A percentile compares a stretch with the other conserved stretches of the same genome.
Evolutionary conservation across 2,329 filamentous ascomycete species (phyloP).

Genomic region (Aspergillus calidoustus): DNA sequence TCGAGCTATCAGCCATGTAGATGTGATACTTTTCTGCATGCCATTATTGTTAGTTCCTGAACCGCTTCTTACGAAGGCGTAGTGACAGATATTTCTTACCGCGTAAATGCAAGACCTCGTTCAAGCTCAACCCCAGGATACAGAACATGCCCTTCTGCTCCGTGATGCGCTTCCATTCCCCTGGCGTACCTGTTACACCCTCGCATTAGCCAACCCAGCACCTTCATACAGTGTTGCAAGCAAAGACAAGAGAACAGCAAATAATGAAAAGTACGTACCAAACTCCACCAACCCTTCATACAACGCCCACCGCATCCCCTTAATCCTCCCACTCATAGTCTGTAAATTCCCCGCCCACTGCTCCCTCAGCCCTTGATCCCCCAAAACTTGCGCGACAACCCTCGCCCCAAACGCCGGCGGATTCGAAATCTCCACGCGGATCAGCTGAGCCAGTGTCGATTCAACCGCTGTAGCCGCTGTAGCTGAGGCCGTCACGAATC

Average conservation of each 20-base stretch:
- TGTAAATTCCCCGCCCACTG: too few relatives aligned
- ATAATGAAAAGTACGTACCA: too few relatives aligned
- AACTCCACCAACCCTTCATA: too few relatives aligned
- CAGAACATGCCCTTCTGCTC: conserved; percentile 9
- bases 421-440: conserved; percentile 1
- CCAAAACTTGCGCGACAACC: background rate
- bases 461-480: background rate
- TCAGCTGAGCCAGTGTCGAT: background rate
- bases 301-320: too few relatives aligned
- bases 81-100: background rate
- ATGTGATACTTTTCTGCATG: background rate
- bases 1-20: conserved; percentile 4
- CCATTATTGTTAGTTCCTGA: too few relatives aligned
- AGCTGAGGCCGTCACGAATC: too few relatives aligned
- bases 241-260: too few relatives aligned
- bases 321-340: too few relatives aligned
- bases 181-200: background rate
- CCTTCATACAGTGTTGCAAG: too few relatives aligned
- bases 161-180: background rate
- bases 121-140: background rate
- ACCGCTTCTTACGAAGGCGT: too few relatives aligned
- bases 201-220: background rate
- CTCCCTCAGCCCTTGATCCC: too few relatives aligned
- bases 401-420: conserved; percentile 2
- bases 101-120: background rate